Evolutionary conservation across 768 basidiomycete species (phyloP), one percentile per base, ranked within the genome.

Genomic region (Mycena latifolia): DNA sequence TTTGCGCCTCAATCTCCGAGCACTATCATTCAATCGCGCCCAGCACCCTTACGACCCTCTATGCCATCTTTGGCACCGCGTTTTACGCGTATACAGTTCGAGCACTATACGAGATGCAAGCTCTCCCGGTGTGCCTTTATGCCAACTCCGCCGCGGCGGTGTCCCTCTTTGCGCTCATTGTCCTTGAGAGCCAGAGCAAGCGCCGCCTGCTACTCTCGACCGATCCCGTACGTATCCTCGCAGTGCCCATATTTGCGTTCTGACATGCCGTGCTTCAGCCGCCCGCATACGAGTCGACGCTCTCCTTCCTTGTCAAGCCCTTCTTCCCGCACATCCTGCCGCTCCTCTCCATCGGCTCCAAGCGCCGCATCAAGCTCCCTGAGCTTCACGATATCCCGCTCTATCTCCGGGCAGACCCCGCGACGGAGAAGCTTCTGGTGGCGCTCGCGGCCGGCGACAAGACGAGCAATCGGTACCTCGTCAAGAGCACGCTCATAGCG

Each of bases 301-400:
- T 60, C 39, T 60, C 59, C 50, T 60, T 60, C 37, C 37, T 60
- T 37, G 50, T 41, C 59, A 60, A 51, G 35, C 59, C 59, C 35
- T 60, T 60, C 47, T 60, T 60, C 48, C 59, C 59, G 33, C 59
- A 60, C 48, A 37, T 60, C 20, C n/a, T 60, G 12, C 59, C 59
- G 20, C 22, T 60, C 10, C 47, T 60, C 9, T 51, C 39, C 47
- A 27, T 29, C 50, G 59, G 59, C 9, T 60, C 50, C 35, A 25
- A 22, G 17, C 59, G 59, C 27, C 59, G 47, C 7, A 51, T 60
- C 59, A 52, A 9, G 20, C 59, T 60, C 12, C 59, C 59, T 11
- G 59, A 60, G 59, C 59, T 60, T 25, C 25, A 18, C 24, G 48
- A 60, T n/a, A 60, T 60, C 35, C 59, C 59, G 5, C 22, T 29